A percentile compares a stretch with the other conserved stretches of the same genome.
Conservation (phyloP, 2,329 filamentous ascomycete genomes). For the Colletotrichum endophyticum region DNA sequence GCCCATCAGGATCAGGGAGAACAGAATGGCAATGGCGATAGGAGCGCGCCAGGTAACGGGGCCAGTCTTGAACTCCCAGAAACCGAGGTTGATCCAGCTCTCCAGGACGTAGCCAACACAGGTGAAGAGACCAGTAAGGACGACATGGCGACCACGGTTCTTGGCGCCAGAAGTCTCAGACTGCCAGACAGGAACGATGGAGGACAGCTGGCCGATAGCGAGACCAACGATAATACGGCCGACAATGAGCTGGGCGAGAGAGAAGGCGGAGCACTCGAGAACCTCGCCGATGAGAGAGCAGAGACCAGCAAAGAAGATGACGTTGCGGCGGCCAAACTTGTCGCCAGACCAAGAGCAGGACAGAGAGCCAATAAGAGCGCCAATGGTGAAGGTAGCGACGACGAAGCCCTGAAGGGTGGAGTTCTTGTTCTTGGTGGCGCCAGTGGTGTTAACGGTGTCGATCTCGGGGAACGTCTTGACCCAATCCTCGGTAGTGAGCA, state of each 20-base stretch:
- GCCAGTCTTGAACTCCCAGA: slow-evolving; percentile 35
- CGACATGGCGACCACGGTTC: slow-evolving; percentile 47
- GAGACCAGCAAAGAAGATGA: slow-evolving; percentile 33
- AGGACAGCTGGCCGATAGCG: slow-evolving; percentile 40
- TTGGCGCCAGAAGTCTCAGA: slow-evolving; percentile 41
- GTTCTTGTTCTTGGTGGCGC: slow-evolving; percentile 31
- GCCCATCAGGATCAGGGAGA: slow-evolving; percentile 34
- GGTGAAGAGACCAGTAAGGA: slow-evolving; percentile 32
- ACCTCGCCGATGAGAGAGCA: slow-evolving; percentile 38
- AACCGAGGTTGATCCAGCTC: slow-evolving; percentile 51
- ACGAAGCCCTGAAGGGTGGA: slow-evolving; percentile 42
- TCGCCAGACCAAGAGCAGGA: slow-evolving; percentile 39
- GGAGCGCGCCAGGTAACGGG: slow-evolving; percentile 36
- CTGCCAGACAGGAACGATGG: slow-evolving; percentile 46
- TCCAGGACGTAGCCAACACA: slow-evolving; percentile 36
- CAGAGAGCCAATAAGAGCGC: slow-evolving; percentile 39
- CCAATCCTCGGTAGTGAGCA: slow-evolving; percentile 37
- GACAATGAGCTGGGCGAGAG: slow-evolving; percentile 45
- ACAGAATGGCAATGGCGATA: slow-evolving; percentile 37
- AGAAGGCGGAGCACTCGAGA: slow-evolving; percentile 37
- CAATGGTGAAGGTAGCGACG: slow-evolving; percentile 40
- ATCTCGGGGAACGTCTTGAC: slow-evolving; percentile 41
- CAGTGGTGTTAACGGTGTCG: slow-evolving; percentile 38
- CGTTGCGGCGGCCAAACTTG: slow-evolving; percentile 36
- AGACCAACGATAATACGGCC: slow-evolving; percentile 47